Conservation (phyloP, 371 early-diverging fungal genomes). For the Circinella minor region DNA sequence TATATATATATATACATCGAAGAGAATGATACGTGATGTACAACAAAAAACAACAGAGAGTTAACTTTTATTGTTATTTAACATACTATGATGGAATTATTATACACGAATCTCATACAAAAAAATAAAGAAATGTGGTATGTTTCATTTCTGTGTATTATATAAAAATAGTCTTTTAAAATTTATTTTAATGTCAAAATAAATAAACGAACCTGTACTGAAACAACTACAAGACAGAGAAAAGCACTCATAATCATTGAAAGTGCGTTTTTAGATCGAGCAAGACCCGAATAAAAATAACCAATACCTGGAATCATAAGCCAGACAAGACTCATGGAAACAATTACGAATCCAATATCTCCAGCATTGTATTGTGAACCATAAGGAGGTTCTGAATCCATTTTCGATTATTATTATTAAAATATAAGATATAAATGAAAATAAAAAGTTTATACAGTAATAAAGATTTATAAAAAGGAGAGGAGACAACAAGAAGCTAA, state of each 20-base stretch:
- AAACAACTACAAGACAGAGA: constrained; percentile 68
- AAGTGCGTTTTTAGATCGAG: constrained; percentile 81
- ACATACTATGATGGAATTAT: no score
- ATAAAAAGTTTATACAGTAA: background rate
- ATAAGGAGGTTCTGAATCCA: constrained; percentile 7
- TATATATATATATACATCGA: background rate
- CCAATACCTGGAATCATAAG: constrained; percentile 89
- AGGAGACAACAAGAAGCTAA: background rate
- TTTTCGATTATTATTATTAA: background rate
- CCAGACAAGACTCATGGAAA: constrained; percentile 76
- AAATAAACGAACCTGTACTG: constrained; percentile 42
- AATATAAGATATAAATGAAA: background rate
- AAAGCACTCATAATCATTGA: constrained; percentile 73
- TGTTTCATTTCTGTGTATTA: no score
- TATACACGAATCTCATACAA: no score
- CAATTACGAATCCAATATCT: constrained; percentile 73
- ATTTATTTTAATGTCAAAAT: no score
- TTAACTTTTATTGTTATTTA: no score
- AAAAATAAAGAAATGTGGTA: no score
- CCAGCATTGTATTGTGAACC: constrained; percentile 43
- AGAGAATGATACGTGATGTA: no score
- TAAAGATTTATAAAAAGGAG: background rate
- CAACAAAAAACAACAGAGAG: no score
- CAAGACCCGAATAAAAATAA: constrained; percentile 95
- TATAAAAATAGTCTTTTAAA: no score